Conservation (phyloP, 2,329 filamentous ascomycete genomes). For the Trichoderma sp. region DNA sequence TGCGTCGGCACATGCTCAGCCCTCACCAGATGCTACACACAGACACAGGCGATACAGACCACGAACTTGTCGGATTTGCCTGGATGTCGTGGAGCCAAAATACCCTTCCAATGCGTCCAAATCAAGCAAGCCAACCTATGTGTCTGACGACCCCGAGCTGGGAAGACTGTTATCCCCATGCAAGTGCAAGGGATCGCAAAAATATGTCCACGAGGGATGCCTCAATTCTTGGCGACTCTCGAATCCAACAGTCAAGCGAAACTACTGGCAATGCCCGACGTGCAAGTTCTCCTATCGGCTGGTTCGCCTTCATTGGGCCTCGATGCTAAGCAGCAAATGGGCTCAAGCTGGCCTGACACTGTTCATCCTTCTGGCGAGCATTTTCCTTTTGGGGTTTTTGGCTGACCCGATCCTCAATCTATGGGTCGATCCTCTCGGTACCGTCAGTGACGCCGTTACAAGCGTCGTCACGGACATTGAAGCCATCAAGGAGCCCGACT, state of each 20-base stretch:
- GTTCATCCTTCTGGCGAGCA: constrained; percentile 63
- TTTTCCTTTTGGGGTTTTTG: constrained; percentile 85
- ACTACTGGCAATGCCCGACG: constrained; percentile 84
- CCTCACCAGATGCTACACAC: not conserved
- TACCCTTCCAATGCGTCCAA: constrained; percentile 38
- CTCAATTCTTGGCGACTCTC: constrained; percentile 77
- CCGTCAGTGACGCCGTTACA: constrained; percentile 52
- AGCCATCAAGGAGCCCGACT: constrained; percentile 34
- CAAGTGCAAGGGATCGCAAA: constrained; percentile 87
- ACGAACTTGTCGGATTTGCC: constrained; percentile 83
- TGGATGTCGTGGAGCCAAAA: constrained; percentile 61
- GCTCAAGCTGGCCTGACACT: constrained; percentile 70
- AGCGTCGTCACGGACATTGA: constrained; percentile 43
- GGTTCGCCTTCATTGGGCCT: constrained; percentile 71
- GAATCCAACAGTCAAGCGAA: constrained; percentile 61
- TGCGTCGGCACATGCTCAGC: not conserved
- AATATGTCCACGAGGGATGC: constrained; percentile 92
- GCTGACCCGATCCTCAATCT: constrained; percentile 90
- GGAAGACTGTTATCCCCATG: constrained; percentile 85
- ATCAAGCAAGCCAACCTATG: constrained; percentile 51
- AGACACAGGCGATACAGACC: constrained; percentile 56
- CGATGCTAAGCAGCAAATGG: constrained; percentile 62
- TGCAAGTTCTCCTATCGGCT: constrained; percentile 82
- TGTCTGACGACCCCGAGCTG: constrained; percentile 68
- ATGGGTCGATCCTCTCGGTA: constrained; percentile 74